phyloP scores from a whole-genome alignment of 2,329 filamentous ascomycete species.

The Aspergillus sp. region DNA sequence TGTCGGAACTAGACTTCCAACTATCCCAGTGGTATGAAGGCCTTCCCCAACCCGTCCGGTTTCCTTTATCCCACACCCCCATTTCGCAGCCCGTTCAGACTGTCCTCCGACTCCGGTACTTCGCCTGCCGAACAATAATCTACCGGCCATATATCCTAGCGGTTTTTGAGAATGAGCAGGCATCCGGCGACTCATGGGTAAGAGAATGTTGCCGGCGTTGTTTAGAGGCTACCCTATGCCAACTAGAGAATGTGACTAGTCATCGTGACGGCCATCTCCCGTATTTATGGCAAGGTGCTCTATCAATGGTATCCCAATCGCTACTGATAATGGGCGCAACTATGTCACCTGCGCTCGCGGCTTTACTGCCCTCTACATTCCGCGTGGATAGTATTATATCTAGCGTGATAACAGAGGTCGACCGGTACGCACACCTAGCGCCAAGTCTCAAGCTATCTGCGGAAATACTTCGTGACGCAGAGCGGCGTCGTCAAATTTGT shows the following conservation, averaged over 20 bases:
- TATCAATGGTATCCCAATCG: conserved; percentile 80
- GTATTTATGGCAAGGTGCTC: conserved; percentile 80
- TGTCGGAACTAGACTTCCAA: conserved; percentile 78
- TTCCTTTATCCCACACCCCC: conserved; percentile 68
- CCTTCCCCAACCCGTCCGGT: conserved; percentile 71
- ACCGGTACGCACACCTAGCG: conserved; percentile 71
- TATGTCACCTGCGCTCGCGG: conserved; percentile 71
- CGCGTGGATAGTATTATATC: conserved; percentile 74
- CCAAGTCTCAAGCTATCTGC: conserved; percentile 74
- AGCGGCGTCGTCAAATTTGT: conserved; percentile 62
- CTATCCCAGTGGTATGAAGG: conserved; percentile 83
- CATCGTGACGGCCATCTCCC: conserved; percentile 83
- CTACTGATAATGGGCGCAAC: conserved; percentile 81
- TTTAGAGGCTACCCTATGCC: conserved; percentile 74
- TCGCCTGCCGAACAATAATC: conserved; percentile 82
- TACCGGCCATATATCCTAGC: conserved; percentile 81
- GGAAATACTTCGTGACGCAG: conserved; percentile 78
- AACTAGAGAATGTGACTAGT: conserved; percentile 74
- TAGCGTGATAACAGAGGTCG: conserved; percentile 73
- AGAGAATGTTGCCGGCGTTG: conserved; percentile 79
- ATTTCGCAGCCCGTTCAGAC: conserved; percentile 75
- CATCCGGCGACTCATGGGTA: conserved; percentile 69
- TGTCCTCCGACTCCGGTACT: conserved; percentile 75
- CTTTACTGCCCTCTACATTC: conserved; percentile 57
- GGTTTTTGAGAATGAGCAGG: conserved; percentile 74